phyloP scores from a whole-genome alignment of 306 rosid species.

The Citrullus colocynthis region DNA sequence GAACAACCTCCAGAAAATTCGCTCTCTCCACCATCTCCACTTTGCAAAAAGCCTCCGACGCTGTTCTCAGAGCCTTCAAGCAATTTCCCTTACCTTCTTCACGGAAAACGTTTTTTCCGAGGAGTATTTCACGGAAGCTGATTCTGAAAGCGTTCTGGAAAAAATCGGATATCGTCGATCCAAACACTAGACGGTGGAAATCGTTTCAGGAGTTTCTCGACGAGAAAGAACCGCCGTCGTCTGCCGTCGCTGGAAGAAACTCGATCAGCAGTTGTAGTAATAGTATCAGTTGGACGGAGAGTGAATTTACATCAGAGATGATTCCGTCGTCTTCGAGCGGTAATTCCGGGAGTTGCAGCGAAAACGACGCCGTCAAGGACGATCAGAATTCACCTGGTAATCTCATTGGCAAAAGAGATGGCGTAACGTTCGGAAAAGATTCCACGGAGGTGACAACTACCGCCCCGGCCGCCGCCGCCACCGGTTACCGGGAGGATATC shows the following conservation, averaged over 20 bases:
- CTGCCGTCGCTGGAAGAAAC: background rate
- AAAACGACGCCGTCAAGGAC: slow-evolving; percentile 17
- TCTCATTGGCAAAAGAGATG: background rate
- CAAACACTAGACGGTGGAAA: slow-evolving; percentile 17
- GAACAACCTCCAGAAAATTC: slow-evolving; percentile 10
- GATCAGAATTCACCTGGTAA: slow-evolving; percentile 3
- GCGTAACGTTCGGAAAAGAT: slow-evolving; percentile 20
- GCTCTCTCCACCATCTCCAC: slow-evolving; percentile 25
- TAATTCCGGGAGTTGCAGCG: slow-evolving; percentile 10
- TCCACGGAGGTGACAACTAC: background rate
- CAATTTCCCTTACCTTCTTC: slow-evolving; percentile 19
- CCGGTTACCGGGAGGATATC: background rate
- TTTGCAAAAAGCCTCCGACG: slow-evolving; percentile 45
- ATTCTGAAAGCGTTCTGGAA: slow-evolving; percentile 38
- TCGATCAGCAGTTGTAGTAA: slow-evolving; percentile 9
- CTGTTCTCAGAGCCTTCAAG: slow-evolving; percentile 40
- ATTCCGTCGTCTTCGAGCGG: slow-evolving; percentile 15
- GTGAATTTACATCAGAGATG: slow-evolving; percentile 29
- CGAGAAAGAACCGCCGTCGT: slow-evolving; percentile 14
- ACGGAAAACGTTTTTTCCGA: slow-evolving; percentile 16
- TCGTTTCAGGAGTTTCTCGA: slow-evolving; percentile 18
- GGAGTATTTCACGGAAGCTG: slow-evolving; percentile 42
- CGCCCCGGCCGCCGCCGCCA: background rate
- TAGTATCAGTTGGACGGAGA: slow-evolving; percentile 47
- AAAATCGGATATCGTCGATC: slow-evolving; percentile 6